phyloP scores from a whole-genome alignment of 768 basidiomycete species.

The Boletus fagicola region DNA sequence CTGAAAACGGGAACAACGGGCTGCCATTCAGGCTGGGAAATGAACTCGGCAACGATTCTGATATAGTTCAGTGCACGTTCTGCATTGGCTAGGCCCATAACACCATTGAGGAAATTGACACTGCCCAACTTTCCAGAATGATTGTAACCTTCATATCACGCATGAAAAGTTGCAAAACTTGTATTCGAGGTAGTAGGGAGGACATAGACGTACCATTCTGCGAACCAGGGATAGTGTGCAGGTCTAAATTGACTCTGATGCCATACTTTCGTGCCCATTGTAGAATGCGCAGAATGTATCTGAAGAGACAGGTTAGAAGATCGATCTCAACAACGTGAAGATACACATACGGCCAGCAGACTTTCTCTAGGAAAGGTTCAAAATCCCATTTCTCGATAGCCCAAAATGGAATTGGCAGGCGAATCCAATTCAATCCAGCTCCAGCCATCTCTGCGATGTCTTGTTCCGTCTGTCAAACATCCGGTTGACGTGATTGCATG shows the following conservation, averaged over 20 bases:
- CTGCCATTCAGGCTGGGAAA: conserved; percentile 70
- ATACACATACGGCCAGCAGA: conserved; percentile 65
- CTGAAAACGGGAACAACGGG: conserved; percentile 61
- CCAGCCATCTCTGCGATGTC: conserved; percentile 89
- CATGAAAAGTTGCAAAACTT: background rate
- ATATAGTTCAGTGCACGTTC: conserved; percentile 76
- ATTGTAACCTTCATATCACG: conserved; percentile 43
- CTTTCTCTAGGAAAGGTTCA: conserved; percentile 74
- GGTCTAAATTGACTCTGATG: conserved; percentile 76
- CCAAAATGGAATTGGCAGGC: conserved; percentile 84
- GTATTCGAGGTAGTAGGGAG: background rate
- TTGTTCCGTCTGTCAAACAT: conserved; percentile 64
- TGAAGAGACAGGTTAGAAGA: conserved; percentile 22
- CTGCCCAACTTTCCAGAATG: conserved; percentile 61
- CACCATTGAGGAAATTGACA: conserved; percentile 62
- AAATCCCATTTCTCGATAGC: conserved; percentile 71
- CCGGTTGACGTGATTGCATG: background rate
- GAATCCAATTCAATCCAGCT: conserved; percentile 82
- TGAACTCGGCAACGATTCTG: conserved; percentile 74
- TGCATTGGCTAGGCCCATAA: conserved; percentile 87
- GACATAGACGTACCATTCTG: conserved; percentile 55
- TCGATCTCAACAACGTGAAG: background rate
- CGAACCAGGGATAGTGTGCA: conserved; percentile 76
- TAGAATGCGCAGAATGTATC: conserved; percentile 73
- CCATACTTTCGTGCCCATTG: conserved; percentile 90